phyloP scores from a whole-genome alignment of 148 eudicot genomes.

The Spergularia bocconei region DNA sequence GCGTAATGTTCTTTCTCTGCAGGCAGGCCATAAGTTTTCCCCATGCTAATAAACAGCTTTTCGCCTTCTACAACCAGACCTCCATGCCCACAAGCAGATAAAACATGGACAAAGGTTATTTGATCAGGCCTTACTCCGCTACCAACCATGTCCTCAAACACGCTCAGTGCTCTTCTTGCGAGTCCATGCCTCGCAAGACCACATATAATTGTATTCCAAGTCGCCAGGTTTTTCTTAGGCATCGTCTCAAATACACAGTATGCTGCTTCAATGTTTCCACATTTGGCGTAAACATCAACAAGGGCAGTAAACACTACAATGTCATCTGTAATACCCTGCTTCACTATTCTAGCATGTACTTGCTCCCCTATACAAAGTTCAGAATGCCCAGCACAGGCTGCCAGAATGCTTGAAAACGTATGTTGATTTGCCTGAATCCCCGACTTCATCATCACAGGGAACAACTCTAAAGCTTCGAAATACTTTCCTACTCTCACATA shows the following conservation, averaged over 20 bases:
- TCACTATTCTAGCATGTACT: slow-evolving; percentile 49
- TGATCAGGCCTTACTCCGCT: slow-evolving; percentile 46
- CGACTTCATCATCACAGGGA: slow-evolving; percentile 44
- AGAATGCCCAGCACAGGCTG: slow-evolving; percentile 70
- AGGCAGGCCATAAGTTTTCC: slow-evolving; percentile 32
- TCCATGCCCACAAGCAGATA: slow-evolving; percentile 69
- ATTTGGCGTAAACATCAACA: slow-evolving; percentile 70
- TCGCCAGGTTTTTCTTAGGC: slow-evolving; percentile 40
- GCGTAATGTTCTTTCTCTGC: slow-evolving; percentile 64
- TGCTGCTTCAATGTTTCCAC: slow-evolving; percentile 69
- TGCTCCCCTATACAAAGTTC: slow-evolving; percentile 54
- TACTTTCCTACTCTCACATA: slow-evolving; percentile 38
- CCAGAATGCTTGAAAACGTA: slow-evolving; percentile 61
- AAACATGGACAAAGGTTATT: slow-evolving; percentile 55
- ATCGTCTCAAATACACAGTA: slow-evolving; percentile 40
- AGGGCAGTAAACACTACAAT: slow-evolving; percentile 57
- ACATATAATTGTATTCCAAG: slow-evolving; percentile 73
- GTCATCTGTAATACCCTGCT: slow-evolving; percentile 46
- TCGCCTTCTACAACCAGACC: slow-evolving; percentile 68
- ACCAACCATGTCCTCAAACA: slow-evolving; percentile 49
- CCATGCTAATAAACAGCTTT: slow-evolving; percentile 44
- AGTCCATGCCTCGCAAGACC: slow-evolving; percentile 61
- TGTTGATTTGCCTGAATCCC: slow-evolving; percentile 51
- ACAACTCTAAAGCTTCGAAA: slow-evolving; percentile 48
- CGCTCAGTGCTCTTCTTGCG: slow-evolving; percentile 52